Conservation (phyloP, 805 yeast genomes). For the Candida hispaniensis region DNA sequence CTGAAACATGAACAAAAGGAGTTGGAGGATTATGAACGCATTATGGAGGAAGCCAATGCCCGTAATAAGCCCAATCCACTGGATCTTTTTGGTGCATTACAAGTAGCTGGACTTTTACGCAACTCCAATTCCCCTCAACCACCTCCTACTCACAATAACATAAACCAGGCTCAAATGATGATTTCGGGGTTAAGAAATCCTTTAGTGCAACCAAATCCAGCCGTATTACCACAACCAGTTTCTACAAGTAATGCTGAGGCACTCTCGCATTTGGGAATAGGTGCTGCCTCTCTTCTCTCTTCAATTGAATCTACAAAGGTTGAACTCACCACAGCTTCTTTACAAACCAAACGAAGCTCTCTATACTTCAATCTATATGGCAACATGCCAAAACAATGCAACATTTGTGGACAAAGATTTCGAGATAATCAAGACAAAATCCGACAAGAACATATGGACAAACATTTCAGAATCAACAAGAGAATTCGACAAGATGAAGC, state of each 20-base stretch:
- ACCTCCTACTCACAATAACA: too few relatives aligned
- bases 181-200: background rate
- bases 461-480: constrained; percentile 92
- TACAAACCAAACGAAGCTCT: constrained; percentile 27
- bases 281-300: constrained; percentile 11
- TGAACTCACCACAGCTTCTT: constrained; percentile 27
- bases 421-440: constrained; percentile 22
- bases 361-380: constrained; percentile 38
- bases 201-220: background rate
- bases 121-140: background rate
- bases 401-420: constrained; percentile 83
- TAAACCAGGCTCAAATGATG: too few relatives aligned
- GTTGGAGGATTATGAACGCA: constrained; percentile 20
- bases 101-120: constrained; percentile 1
- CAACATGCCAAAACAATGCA: constrained; percentile 68
- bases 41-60: constrained; percentile 22
- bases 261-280: constrained; percentile 4
- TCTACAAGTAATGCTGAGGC: background rate
- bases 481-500: constrained; percentile 43
- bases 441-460: constrained; percentile 69
- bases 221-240: background rate
- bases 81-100: constrained; percentile 5
- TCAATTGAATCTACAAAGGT: constrained; percentile 18
- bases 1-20: constrained; percentile 24
- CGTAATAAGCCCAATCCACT: background rate